Conservation (phyloP, 2,329 filamentous ascomycete species). For the Ceratocystis papillata region DNA sequence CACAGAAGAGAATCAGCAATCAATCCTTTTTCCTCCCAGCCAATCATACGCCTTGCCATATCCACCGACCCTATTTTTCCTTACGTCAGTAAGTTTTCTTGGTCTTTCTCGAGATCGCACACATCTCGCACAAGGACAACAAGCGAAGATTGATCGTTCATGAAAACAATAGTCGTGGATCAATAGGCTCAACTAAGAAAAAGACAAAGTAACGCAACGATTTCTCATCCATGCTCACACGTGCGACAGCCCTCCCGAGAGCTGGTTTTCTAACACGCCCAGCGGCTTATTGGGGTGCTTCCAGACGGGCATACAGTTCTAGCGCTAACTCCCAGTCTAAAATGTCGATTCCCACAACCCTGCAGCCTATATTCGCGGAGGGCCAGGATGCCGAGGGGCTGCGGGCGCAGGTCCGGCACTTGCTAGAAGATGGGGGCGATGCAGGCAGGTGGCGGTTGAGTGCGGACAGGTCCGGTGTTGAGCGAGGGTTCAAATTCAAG, state of each 20-base stretch:
- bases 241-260: too few relatives aligned
- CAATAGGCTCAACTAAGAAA: too few relatives aligned
- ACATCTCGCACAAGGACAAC: too few relatives aligned
- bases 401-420: conserved; percentile 35
- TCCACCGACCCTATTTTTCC: too few relatives aligned
- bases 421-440: conserved; percentile 30
- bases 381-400: conserved; percentile 36
- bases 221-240: too few relatives aligned
- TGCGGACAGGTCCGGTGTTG: conserved; percentile 43
- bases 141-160: too few relatives aligned
- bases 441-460: conserved; percentile 41
- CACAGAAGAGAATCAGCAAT: not conserved
- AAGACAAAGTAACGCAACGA: too few relatives aligned
- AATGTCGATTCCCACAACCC: not conserved
- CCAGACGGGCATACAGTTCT: not conserved
- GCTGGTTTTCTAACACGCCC: too few relatives aligned
- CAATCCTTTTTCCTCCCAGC: not conserved
- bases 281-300: not conserved
- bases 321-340: too few relatives aligned
- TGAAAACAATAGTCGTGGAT: too few relatives aligned
- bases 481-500: conserved; percentile 53
- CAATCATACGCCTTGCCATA: not conserved
- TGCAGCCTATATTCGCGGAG: conserved; percentile 33
- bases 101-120: too few relatives aligned
- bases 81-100: too few relatives aligned